Evolutionary conservation across 305 asterid genomes (phyloP), one percentile per base, ranked within the genome.

Genomic region (Rubia peregrina): DNA sequence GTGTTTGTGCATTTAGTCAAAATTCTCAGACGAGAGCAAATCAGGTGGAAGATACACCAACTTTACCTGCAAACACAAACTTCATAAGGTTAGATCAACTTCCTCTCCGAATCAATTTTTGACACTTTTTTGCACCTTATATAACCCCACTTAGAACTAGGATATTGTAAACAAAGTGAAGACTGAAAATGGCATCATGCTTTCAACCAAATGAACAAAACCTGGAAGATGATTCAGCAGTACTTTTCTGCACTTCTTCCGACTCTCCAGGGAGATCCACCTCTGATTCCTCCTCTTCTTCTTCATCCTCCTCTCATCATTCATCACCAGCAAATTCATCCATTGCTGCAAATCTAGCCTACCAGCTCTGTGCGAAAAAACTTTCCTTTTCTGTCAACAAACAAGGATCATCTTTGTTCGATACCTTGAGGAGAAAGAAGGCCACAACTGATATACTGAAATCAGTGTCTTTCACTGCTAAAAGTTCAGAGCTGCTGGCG

Each of bases 181-280:
- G 22, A 10, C 40, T 3, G 42, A 40, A 65, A 0, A 91, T 88
- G 94, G 86, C 90, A 4, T 74, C 78, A 56, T 86, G 84, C 82
- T 85, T 90, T 80, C 88, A 85, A 57, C 82, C 85, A 36, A 76
- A 83, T 36, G 68, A 79, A 10, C 70, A 76, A 6, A 81, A 81
- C 82, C 77, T 71, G 6, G 94, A 90, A 77, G 89, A 88, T 7
- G 96, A 90, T 71, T 87, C 95, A 0, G 72, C 64, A 4, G 82
- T 88, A 43, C 92, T 87, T 77, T 87, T 92, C 85, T 89, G 92
- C 13, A 72, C 88, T 16, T 88, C 95, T 38, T 88, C 95, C 19
- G 81, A 68, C n/a, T 68, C 72, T 10, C 72, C 62, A 4, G 72
- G 72, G 40, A 61, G 36, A 68, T 68, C 61, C 17, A 49, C 87